phyloP scores from a whole-genome alignment of 148 eudicot genomes.

The Dianthus caryophyllus region DNA sequence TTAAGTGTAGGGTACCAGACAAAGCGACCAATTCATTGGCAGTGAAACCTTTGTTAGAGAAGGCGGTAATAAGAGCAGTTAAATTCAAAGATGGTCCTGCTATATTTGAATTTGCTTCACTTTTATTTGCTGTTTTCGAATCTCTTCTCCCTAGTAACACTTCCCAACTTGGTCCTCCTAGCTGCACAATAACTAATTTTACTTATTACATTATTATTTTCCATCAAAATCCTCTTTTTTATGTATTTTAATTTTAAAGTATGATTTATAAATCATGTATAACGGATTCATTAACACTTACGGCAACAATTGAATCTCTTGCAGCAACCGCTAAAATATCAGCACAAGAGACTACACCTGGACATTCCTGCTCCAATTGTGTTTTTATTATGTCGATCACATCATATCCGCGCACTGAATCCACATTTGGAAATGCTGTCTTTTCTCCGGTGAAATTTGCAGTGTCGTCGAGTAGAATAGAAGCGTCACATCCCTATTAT shows the following conservation, averaged over 20 bases:
- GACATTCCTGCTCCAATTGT: conserved; percentile 32
- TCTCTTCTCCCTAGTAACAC: conserved; percentile 61
- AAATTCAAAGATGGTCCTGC: no score
- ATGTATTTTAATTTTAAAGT: no score
- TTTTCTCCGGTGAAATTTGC: conserved; percentile 41
- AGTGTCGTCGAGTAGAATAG: conserved; percentile 33
- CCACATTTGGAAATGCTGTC: conserved; percentile 30
- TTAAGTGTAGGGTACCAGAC: conserved; percentile 48
- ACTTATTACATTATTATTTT: no score
- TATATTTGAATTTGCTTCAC: conserved; percentile 30
- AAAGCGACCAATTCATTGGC: conserved; percentile 56
- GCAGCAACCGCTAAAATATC: conserved; percentile 45
- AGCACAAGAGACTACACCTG: conserved; percentile 42
- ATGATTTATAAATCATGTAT: no score
- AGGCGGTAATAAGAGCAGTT: conserved; percentile 8
- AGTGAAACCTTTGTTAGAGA: conserved; percentile 50
- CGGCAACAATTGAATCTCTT: conserved; percentile 43
- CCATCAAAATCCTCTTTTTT: no score
- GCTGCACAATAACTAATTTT: no score
- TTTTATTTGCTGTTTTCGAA: conserved; percentile 44
- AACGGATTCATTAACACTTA: no score
- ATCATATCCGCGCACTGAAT: conserved; percentile 37
- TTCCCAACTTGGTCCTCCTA: conserved; percentile 55
- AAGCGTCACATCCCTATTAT: conserved; percentile 41
- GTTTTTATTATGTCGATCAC: conserved; percentile 37